These are phyloP conservation scores for Volvariella volvacea DNA, from an alignment of 1,284 basidiomycete genomes.

Conservation along the genomic window DNA sequence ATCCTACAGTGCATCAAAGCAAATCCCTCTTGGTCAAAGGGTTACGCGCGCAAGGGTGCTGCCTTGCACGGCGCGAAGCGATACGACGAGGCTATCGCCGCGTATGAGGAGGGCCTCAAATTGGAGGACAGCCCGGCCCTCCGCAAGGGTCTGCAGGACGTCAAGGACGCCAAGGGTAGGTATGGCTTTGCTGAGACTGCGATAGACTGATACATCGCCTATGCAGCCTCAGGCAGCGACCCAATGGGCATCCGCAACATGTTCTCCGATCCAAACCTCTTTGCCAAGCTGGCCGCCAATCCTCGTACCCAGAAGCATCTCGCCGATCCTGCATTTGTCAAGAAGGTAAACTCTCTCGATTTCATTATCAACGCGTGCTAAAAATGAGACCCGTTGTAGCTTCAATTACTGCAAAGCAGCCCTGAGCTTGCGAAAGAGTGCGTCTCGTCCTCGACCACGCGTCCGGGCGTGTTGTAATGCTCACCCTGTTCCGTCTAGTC, in stretches of 20 bases:
- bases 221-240: slow-evolving; percentile 15
- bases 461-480: not conserved
- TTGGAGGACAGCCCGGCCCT: slow-evolving; percentile 78
- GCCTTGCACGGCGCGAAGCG: slow-evolving; percentile 83
- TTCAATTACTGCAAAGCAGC: slow-evolving; percentile 58
- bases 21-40: slow-evolving; percentile 86
- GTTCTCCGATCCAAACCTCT: slow-evolving; percentile 81
- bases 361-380: not conserved
- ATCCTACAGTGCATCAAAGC: slow-evolving; percentile 60
- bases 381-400: slow-evolving; percentile 25
- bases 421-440: slow-evolving; percentile 53
- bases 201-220: no score
- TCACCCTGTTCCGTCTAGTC: slow-evolving; percentile 1
- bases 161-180: slow-evolving; percentile 72
- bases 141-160: slow-evolving; percentile 84
- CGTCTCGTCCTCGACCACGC: slow-evolving; percentile 11
- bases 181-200: no score
- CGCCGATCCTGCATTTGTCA: slow-evolving; percentile 75
- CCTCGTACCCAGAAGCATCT: slow-evolving; percentile 83
- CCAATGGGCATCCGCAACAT: slow-evolving; percentile 66
- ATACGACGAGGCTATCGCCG: slow-evolving; percentile 80
- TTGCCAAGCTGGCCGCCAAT: slow-evolving; percentile 81
- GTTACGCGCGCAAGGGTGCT: slow-evolving; percentile 89
- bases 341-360: slow-evolving; percentile 40
- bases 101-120: slow-evolving; percentile 78